Evolutionary conservation across 495 filamentous ascomycete genomes (phyloP), one percentile per base, ranked within the genome.

Genomic region (Aspergillus asperescens): DNA sequence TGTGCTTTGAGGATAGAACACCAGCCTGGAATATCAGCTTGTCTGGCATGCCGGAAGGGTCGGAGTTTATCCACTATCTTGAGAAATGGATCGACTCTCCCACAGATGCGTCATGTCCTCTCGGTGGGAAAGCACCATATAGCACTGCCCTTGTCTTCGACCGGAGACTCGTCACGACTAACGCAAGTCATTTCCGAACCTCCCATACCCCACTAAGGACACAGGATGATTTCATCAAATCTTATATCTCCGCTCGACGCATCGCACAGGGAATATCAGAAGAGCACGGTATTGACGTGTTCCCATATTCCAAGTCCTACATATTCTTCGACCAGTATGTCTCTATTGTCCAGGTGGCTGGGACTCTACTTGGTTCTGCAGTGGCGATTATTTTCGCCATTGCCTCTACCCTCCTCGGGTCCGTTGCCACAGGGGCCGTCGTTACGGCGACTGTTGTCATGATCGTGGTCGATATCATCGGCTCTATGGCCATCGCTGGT

Each of bases 291-390:
- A 81, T 89, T 38, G 78, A 86, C 20, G 83, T 97, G 45, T 98
- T 97, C 77, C 91, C 93, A 0, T 98, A 98, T 67, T 89, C 85
- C 35, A 85, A 96, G 58, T 91, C 93, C 65, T 98, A 98, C 72
- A 90, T 98, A 59, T 98, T 96, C 79, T 97, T 98, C 65, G 92
- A 98, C 71, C 93, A 96, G 64, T 98, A 98, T 66, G 77, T 87
- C 1, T 78, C 81, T 50, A 96, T 98, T 56, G 83, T 93, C 27
- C 76, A 71, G 22, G 78, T 96, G 4, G 88, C 93, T 0, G 83
- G 78, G 5, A 79, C 86, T 1, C 80, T 98, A 7, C 77, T 98
- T 48, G 83, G 89, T 29, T 85, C 86, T 5, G 93, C 89, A 0
- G 74, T 96, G 18, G 88, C 76, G 22, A 86, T 91, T 56, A 92